Evolutionary conservation across 805 yeast genomes (phyloP), one percentile per base, ranked within the genome.

Genomic region (Pichia nanzhaoensis): DNA sequence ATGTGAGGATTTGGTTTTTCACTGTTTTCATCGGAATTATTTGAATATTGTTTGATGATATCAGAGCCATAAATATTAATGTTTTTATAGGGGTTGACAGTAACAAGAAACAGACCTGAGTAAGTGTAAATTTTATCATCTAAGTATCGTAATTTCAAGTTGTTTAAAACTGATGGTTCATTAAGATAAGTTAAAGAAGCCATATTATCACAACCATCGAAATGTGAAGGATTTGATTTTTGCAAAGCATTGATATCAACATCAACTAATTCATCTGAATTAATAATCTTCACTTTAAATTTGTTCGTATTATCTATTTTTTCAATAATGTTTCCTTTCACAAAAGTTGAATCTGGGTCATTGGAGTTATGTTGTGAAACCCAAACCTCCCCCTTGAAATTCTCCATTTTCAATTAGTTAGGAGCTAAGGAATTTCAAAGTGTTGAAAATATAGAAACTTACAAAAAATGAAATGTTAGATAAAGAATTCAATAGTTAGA

Each of bases 91-190:
- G 99, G 99, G 57, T 93, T 93, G 41, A 93, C 80, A 0, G 99
- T 97, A 13, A 93, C 99, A 51, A 93, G 70, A 57, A 93, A 93
- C 7, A 93, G 74, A 5, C 99, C 99, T 0, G 97, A 90, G 60
- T 89, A 89, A 0, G 99, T 93, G 66, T 91, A 88, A 41, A 93
- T 90, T 56, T 75, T 59, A 60, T 88, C 95, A 51, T 81, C 82
- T 48, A 68, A 61, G 64, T 90, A 93, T 55, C 99, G 75, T 41
- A 81, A 67, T 53, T 80, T 77, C 50, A 93, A 64, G 60, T 93
- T 93, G 65, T 88, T 74, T 9, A 93, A 75, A n/a, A 93, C 98
- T 0, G 96, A 84, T 0, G 99, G 95, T 60, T 93, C 99, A 61
- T 91, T 93, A 50, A 93, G 70, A 63, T 82, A 88, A 0, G 99